These are phyloP conservation scores for Clarireedia monteithiana DNA, from an alignment of 2,329 filamentous ascomycete genomes.

Conservation along the genomic window DNA sequence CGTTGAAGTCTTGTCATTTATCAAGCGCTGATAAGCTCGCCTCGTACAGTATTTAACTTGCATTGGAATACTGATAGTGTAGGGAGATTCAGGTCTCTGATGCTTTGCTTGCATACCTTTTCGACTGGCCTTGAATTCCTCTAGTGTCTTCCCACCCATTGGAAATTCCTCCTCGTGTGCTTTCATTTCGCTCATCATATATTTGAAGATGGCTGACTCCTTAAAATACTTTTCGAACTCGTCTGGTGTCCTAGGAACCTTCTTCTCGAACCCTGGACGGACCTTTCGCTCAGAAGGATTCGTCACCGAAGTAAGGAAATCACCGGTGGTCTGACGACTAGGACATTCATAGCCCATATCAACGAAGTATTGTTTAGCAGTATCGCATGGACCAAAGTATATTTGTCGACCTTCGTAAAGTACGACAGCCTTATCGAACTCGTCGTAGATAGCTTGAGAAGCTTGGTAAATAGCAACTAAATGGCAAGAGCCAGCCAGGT, in stretches of 20 bases:
- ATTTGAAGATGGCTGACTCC: constrained; percentile 35
- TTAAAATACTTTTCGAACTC: constrained; percentile 52
- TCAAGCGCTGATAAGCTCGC: constrained; percentile 67
- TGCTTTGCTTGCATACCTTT: constrained; percentile 37
- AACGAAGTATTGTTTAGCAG: constrained; percentile 61
- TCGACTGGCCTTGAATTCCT: constrained; percentile 44
- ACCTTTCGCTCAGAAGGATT: constrained; percentile 49
- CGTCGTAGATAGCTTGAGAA: constrained; percentile 59
- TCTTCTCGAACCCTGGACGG: constrained; percentile 45
- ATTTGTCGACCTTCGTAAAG: constrained; percentile 62
- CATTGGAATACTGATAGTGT: constrained; percentile 37
- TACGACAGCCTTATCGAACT: constrained; percentile 59
- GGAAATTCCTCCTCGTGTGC: constrained; percentile 22
- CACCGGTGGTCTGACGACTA: constrained; percentile 45
- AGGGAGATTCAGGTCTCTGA: constrained; percentile 40
- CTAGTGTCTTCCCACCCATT: constrained; percentile 35
- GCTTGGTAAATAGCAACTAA: constrained; percentile 69
- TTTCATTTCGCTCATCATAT: constrained; percentile 30
- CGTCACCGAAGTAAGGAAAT: constrained; percentile 71
- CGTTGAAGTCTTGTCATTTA: constrained; percentile 35
- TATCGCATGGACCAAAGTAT: constrained; percentile 56
- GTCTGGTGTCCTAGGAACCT: constrained; percentile 56
- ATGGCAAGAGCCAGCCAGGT: constrained; percentile 55
- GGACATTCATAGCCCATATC: constrained; percentile 63
- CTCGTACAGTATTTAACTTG: constrained; percentile 72